These are phyloP conservation scores for Candida jianshihensis DNA, from an alignment of 805 yeast genomes.

Conservation along the genomic window DNA sequence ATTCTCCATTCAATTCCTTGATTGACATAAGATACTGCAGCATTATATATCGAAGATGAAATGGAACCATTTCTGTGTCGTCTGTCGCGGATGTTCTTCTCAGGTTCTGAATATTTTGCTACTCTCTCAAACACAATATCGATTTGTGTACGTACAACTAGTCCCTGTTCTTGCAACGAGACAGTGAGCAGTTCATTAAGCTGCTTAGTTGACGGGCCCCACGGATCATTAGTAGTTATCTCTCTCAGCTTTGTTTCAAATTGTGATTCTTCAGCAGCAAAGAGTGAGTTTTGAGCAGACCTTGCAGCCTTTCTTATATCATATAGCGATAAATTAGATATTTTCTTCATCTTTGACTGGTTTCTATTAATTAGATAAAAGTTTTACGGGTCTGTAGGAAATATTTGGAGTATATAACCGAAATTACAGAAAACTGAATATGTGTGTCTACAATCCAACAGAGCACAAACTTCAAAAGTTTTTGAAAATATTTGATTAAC, in stretches of 20 bases:
- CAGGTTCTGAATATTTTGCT: slow-evolving; percentile 4
- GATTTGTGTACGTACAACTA: slow-evolving; percentile 18
- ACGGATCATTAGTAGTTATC: slow-evolving; percentile 43
- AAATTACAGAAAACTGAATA: too few species aligned
- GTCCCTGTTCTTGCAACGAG: slow-evolving; percentile 13
- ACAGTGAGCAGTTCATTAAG: slow-evolving; percentile 25
- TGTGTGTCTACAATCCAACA: too few species aligned
- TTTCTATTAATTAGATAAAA: background rate
- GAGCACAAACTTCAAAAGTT: too few species aligned
- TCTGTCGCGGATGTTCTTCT: slow-evolving; percentile 1
- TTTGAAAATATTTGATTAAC: background rate
- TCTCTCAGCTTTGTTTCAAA: slow-evolving; percentile 31
- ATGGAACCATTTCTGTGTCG: background rate
- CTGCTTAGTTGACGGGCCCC: slow-evolving; percentile 46
- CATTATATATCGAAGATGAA: background rate
- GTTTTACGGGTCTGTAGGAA: background rate
- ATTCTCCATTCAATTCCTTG: slow-evolving; percentile 35
- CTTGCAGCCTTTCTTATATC: slow-evolving; percentile 34
- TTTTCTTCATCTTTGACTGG: slow-evolving; percentile 24
- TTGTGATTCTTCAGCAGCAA: slow-evolving; percentile 28
- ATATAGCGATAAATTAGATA: slow-evolving; percentile 29
- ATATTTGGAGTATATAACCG: too few species aligned
- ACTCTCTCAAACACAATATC: slow-evolving; percentile 26
- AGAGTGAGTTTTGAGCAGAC: slow-evolving; percentile 30
- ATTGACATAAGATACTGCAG: slow-evolving; percentile 28